These are phyloP conservation scores for Thielaviopsis euricoi DNA, from an alignment of 2,329 filamentous ascomycete genomes.

Conservation along the genomic window DNA sequence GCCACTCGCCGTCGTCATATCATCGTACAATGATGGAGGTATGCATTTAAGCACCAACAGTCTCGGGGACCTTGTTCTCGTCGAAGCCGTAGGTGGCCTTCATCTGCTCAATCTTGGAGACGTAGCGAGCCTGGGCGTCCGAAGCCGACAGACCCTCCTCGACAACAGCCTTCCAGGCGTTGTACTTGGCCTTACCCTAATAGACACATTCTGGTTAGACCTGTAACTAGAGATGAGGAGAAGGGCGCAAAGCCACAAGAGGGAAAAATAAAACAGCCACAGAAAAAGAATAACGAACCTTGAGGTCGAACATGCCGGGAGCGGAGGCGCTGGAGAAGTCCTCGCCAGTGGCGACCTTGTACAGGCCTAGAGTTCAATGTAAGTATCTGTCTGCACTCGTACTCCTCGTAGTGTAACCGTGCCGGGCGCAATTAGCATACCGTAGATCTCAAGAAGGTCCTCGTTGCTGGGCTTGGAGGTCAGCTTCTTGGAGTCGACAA, in stretches of 20 bases:
- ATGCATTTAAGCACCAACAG: conserved; percentile 24
- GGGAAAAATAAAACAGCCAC: not conserved
- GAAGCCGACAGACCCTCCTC: conserved; percentile 45
- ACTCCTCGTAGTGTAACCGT: not conserved
- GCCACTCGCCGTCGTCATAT: too few relatives aligned
- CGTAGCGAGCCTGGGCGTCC: conserved; percentile 61
- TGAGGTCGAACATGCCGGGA: conserved; percentile 56
- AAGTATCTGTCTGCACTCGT: not conserved
- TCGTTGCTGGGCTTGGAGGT: conserved; percentile 45
- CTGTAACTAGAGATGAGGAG: conserved; percentile 1
- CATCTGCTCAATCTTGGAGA: conserved; percentile 53
- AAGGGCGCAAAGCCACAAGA: not conserved
- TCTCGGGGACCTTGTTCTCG: conserved; percentile 44
- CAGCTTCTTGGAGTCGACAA: conserved; percentile 50
- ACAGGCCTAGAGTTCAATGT: conserved; percentile 28
- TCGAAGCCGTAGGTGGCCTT: conserved; percentile 56
- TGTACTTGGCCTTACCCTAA: conserved; percentile 66
- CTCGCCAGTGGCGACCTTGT: conserved; percentile 40
- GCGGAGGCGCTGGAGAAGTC: conserved; percentile 37
- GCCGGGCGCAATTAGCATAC: conserved; percentile 21
- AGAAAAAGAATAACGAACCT: conserved; percentile 27
- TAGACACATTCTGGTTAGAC: not conserved
- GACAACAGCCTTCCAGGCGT: conserved; percentile 56
- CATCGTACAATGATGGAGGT: too few relatives aligned
- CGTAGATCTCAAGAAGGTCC: conserved; percentile 47